These are phyloP conservation scores for Erodium moschatum DNA, from an alignment of 441 rosid genomes.

Conservation along the genomic window DNA sequence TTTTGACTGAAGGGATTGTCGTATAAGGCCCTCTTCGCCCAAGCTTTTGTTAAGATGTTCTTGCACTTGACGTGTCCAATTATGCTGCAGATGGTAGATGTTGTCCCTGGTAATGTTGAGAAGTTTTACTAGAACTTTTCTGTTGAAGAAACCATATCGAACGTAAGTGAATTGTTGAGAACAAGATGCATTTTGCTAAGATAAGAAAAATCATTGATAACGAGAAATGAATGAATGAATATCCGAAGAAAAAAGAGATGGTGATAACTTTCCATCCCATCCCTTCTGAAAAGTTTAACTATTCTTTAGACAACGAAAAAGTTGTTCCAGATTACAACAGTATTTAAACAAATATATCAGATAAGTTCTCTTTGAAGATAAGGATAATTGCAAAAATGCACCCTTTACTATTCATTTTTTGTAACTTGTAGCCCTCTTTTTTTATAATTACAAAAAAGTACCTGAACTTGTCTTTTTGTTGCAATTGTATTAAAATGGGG, in stretches of 20 bases:
- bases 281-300: not conserved
- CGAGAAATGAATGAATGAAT: not conserved
- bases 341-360: not conserved
- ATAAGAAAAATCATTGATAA: not conserved
- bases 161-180: conserved; percentile 2
- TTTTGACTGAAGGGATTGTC: conserved; percentile 61
- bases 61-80: conserved; percentile 63
- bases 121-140: conserved; percentile 53
- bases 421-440: too few species aligned
- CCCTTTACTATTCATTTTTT: too few species aligned
- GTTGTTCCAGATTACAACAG: not conserved
- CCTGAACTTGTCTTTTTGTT: too few species aligned
- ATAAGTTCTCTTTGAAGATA: not conserved
- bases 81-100: conserved; percentile 63
- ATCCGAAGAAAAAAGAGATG: not conserved
- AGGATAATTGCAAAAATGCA: too few species aligned
- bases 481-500: too few species aligned
- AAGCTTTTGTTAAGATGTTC: conserved; percentile 76
- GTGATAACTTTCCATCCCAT: not conserved
- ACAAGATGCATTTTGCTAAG: not conserved
- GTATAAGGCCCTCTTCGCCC: conserved; percentile 60
- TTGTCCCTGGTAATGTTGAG: conserved; percentile 52
- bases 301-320: not conserved
- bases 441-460: too few species aligned
- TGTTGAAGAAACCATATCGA: conserved; percentile 28